These are phyloP conservation scores for Neonothopanus nambi DNA, from an alignment of 1,284 basidiomycete species.

Conservation along the genomic window DNA sequence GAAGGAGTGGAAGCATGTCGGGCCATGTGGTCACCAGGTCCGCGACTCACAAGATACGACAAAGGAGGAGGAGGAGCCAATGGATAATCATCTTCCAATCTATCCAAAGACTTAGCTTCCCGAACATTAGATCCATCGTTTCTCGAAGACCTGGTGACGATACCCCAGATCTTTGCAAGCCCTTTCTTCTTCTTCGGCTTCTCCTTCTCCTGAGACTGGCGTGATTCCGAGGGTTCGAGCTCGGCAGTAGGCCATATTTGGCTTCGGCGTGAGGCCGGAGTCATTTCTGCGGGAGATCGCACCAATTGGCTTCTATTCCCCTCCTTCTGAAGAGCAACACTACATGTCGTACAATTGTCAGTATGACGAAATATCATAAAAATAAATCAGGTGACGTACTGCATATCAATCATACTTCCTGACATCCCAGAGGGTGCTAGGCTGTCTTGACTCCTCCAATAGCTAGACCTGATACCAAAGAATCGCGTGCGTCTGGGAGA, in stretches of 20 bases:
- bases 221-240: slow-evolving; percentile 29
- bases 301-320: slow-evolving; percentile 37
- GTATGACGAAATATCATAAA: slow-evolving; percentile 24
- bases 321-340: slow-evolving; percentile 75
- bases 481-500: slow-evolving; percentile 76
- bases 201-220: slow-evolving; percentile 35
- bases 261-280: slow-evolving; percentile 44
- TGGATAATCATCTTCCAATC: slow-evolving; percentile 53
- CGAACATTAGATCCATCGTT: slow-evolving; percentile 30
- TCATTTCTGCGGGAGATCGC: slow-evolving; percentile 44
- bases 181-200: slow-evolving; percentile 76
- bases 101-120: slow-evolving; percentile 37
- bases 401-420: slow-evolving; percentile 73
- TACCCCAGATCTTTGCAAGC: slow-evolving; percentile 80
- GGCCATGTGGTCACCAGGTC: slow-evolving; percentile 46
- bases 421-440: slow-evolving; percentile 76
- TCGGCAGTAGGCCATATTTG: slow-evolving; percentile 52
- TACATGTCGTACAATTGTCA: slow-evolving; percentile 26
- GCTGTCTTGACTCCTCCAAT: slow-evolving; percentile 78
- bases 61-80: slow-evolving; percentile 84
- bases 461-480: slow-evolving; percentile 80
- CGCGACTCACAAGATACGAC: slow-evolving; percentile 77
- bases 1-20: slow-evolving; percentile 71
- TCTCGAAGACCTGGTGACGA: slow-evolving; percentile 66
- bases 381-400: slow-evolving; percentile 4